Percentiles rank a stretch among this genome's conserved stretches.
Evolutionary conservation across 108 stramenopile genomes (phyloP).

Genomic region (Nannochloropsis oceanica): DNA sequence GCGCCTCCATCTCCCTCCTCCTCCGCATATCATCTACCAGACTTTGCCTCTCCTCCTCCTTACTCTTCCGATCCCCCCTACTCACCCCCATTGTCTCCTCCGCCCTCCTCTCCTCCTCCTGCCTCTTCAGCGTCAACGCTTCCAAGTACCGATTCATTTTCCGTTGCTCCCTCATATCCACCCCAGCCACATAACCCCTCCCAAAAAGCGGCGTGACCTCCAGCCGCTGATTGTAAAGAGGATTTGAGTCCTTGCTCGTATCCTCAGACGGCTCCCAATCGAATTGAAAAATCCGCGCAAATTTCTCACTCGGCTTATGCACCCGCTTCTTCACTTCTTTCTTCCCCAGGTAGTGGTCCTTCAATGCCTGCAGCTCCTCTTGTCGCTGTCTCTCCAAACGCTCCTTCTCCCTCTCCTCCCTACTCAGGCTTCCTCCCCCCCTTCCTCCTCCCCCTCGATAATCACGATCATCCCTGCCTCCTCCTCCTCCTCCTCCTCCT

Average conservation of each 20-base stretch:
- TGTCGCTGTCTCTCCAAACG: neutral
- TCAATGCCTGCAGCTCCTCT: slow-evolving; percentile 4
- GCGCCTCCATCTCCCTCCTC: neutral
- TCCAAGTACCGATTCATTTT: slow-evolving; percentile 18
- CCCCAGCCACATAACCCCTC: slow-evolving; percentile 39
- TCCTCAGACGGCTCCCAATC: slow-evolving; percentile 83
- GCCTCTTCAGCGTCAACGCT: slow-evolving; percentile 18
- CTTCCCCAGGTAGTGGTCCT: slow-evolving; percentile 20
- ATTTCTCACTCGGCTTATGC: slow-evolving; percentile 38
- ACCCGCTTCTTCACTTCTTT: slow-evolving; percentile 10
- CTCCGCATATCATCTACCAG: neutral
- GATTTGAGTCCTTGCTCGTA: slow-evolving; percentile 59
- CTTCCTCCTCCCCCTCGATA: neutral
- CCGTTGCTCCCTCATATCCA: slow-evolving; percentile 34
- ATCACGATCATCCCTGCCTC: neutral
- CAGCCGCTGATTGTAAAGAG: slow-evolving; percentile 47
- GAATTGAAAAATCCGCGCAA: slow-evolving; percentile 66
- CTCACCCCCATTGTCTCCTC: slow-evolving; percentile 25
- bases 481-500: neutral
- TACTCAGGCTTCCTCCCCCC: neutral
- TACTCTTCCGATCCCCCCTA: neutral
- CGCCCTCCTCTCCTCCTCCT: neutral
- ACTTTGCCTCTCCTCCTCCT: neutral
- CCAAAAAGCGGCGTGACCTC: slow-evolving; percentile 31
- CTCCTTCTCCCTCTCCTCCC: slow-evolving; percentile 1